Evolutionary conservation across 2,329 filamentous ascomycete genomes (phyloP).

Genomic region (Neonectria faginata): DNA sequence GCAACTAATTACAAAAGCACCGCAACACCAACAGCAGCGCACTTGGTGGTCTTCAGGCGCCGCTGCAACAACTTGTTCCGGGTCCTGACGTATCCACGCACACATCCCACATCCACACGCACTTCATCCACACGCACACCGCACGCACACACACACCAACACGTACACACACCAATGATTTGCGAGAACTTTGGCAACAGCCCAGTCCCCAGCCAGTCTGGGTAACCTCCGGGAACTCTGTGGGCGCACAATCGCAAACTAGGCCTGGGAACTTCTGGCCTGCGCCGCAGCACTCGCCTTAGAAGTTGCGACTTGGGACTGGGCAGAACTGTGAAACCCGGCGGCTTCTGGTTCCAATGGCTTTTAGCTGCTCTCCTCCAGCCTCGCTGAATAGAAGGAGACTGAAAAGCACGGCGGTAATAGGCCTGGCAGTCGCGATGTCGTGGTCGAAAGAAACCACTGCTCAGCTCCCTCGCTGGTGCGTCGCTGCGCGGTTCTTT

Average conservation of each 20-base stretch:
- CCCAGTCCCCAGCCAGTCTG: slow-evolving; percentile 35
- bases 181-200: slow-evolving; percentile 35
- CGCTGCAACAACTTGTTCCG: slow-evolving; percentile 25
- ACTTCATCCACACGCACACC: slow-evolving; percentile 32
- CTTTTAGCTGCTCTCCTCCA: neutral
- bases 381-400: slow-evolving; percentile 1
- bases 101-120: slow-evolving; percentile 25
- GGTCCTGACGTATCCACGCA: slow-evolving; percentile 27
- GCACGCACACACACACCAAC: slow-evolving; percentile 2
- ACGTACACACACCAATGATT: slow-evolving; percentile 35
- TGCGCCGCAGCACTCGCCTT: slow-evolving; percentile 19
- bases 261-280: slow-evolving; percentile 6
- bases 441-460: slow-evolving; percentile 22
- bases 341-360: slow-evolving; percentile 31
- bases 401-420: slow-evolving; percentile 22
- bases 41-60: slow-evolving; percentile 21
- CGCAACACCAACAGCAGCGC: slow-evolving; percentile 2
- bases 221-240: slow-evolving; percentile 19
- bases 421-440: slow-evolving; percentile 19
- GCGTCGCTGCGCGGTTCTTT: slow-evolving; percentile 19
- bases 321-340: slow-evolving; percentile 11
- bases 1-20: neutral
- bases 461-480: slow-evolving; percentile 28
- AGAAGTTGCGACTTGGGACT: neutral
- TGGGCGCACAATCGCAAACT: slow-evolving; percentile 35